phyloP scores from a whole-genome alignment of 148 eudicot genomes.

The Polygonum maritimum region DNA sequence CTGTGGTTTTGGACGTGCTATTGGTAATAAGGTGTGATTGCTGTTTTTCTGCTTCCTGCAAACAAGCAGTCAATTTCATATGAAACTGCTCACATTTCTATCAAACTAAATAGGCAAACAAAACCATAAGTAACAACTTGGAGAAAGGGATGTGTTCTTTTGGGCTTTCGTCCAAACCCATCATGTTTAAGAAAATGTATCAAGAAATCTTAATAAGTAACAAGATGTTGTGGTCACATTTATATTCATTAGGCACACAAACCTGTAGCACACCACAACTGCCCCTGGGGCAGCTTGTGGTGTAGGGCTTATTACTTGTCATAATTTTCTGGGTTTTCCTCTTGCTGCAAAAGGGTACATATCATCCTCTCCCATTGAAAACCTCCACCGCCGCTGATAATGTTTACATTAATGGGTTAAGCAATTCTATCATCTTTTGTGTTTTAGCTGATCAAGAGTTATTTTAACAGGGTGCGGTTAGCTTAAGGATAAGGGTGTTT shows the following conservation, averaged over 20 bases:
- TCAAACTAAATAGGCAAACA: background rate
- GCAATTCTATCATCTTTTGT: slow-evolving; percentile 5
- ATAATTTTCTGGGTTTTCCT: background rate
- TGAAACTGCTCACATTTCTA: background rate
- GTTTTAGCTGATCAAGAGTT: slow-evolving; percentile 22
- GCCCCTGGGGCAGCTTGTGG: background rate
- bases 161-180: background rate
- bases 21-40: slow-evolving; percentile 78
- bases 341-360: background rate
- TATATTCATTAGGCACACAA: background rate
- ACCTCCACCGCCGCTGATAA: background rate
- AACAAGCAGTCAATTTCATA: background rate
- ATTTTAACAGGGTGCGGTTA: slow-evolving; percentile 86
- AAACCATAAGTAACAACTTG: slow-evolving; percentile 1
- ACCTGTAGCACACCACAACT: background rate
- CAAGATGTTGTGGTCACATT: background rate
- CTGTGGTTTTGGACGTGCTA: slow-evolving; percentile 90
- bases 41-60: slow-evolving; percentile 6
- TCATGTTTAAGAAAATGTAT: background rate
- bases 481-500: slow-evolving; percentile 83
- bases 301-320: background rate
- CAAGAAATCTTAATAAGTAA: background rate
- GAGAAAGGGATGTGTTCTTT: background rate
- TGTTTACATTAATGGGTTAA: background rate
- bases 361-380: no score